Conservation (phyloP, 2,329 filamentous ascomycete species). For the Aurifilum marmelostoma region DNA sequence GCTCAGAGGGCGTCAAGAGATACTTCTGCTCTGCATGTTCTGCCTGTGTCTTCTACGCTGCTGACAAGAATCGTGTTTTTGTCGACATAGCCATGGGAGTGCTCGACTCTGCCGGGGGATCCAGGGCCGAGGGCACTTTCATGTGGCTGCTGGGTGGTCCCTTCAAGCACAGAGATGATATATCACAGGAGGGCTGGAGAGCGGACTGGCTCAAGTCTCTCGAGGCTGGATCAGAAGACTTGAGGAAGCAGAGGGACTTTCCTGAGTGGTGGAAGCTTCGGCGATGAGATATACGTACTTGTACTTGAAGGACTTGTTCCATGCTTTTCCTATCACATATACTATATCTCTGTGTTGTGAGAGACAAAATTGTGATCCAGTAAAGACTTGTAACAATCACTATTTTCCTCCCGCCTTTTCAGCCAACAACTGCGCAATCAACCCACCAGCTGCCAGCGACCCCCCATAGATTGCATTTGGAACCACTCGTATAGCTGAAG, state of each 20-base stretch:
- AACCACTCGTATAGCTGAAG: conserved; percentile 9
- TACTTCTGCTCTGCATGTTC: conserved; percentile 55
- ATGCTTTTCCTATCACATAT: neutral
- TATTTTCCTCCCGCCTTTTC: conserved; percentile 6
- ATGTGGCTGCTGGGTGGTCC: conserved; percentile 46
- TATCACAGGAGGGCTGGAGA: conserved; percentile 45
- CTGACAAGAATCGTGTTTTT: conserved; percentile 42
- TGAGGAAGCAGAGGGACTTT: conserved; percentile 35
- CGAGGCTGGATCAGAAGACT: conserved; percentile 41
- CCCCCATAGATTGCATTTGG: conserved; percentile 23
- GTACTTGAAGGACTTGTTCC: neutral
- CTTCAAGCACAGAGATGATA: conserved; percentile 39
- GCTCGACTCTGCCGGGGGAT: conserved; percentile 47
- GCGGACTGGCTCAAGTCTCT: conserved; percentile 39
- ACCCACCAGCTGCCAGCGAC: conserved; percentile 15
- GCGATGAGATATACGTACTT: neutral
- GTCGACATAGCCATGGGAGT: conserved; percentile 51
- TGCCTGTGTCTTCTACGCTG: conserved; percentile 50
- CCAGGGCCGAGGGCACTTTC: conserved; percentile 49
- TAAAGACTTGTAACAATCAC: neutral
- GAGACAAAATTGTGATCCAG: neutral
- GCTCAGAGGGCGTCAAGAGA: conserved; percentile 48
- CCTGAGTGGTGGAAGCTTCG: conserved; percentile 14
- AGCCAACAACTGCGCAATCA: conserved; percentile 20
- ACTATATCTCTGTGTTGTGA: neutral